A percentile compares a stretch with the other conserved stretches of the same genome.
phyloP scores from a whole-genome alignment of 1,284 basidiomycete genomes.

The Macrocybe sp. region DNA sequence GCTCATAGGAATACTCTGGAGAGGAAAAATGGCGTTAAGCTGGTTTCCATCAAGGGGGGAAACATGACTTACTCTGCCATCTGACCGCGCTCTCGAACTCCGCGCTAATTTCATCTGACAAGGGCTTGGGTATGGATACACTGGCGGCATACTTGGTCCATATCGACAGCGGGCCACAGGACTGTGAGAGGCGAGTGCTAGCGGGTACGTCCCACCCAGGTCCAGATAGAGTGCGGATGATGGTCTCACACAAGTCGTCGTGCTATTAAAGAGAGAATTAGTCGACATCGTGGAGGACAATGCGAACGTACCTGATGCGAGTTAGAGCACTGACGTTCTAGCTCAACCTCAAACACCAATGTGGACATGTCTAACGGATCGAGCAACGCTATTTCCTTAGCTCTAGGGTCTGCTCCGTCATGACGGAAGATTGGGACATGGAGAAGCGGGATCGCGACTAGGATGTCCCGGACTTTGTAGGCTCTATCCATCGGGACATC shows the following conservation, averaged over 20 bases:
- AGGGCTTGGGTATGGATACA: conserved; percentile 28
- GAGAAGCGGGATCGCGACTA: conserved; percentile 38
- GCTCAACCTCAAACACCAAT: conserved; percentile 28
- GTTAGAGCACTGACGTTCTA: conserved; percentile 1
- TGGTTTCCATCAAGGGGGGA: background rate
- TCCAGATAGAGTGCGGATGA: conserved; percentile 18
- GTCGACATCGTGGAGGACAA: background rate
- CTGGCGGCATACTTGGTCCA: conserved; percentile 38
- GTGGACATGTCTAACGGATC: conserved; percentile 49
- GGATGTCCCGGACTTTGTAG: conserved; percentile 28
- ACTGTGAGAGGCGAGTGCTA: conserved; percentile 16
- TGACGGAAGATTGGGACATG: conserved; percentile 40
- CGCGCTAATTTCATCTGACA: conserved; percentile 32
- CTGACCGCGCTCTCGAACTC: conserved; percentile 39
- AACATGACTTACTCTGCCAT: conserved; percentile 40
- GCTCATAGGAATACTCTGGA: conserved; percentile 39
- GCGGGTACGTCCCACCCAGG: conserved; percentile 22
- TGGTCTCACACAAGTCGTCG: conserved; percentile 17
- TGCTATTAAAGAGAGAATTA: conserved; percentile 17
- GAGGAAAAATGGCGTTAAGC: conserved; percentile 9
- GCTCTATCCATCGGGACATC: conserved; percentile 18
- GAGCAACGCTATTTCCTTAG: conserved; percentile 36
- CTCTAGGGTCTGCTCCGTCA: conserved; percentile 22
- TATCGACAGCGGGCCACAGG: conserved; percentile 28
- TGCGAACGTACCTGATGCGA: conserved; percentile 18